Evolutionary conservation across 345 rosid species (phyloP).

Genomic region (Eucalyptus viminalis): DNA sequence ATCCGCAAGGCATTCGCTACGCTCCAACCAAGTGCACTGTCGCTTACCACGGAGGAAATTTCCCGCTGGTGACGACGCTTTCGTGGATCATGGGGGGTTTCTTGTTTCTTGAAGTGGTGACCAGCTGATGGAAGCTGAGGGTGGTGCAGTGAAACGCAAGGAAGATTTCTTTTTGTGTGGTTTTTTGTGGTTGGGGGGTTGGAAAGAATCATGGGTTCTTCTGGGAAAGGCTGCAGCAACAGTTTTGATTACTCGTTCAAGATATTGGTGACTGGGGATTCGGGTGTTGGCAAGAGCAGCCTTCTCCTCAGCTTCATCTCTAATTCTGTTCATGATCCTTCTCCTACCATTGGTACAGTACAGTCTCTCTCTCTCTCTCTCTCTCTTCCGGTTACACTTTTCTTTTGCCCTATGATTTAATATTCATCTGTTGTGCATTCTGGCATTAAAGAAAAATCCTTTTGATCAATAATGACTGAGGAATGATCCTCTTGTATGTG

Average conservation of each 20-base stretch:
- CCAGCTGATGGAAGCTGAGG: background rate
- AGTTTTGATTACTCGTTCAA: conserved; percentile 85
- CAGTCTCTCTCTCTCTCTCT: background rate
- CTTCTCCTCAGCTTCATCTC: conserved; percentile 84
- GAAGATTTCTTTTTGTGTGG: background rate
- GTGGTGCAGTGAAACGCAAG: background rate
- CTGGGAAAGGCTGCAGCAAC: conserved; percentile 29
- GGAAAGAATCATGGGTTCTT: conserved; percentile 9
- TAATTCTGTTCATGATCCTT: conserved; percentile 49
- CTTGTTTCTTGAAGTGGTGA: background rate
- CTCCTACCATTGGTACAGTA: conserved; percentile 76
- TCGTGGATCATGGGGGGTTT: background rate
- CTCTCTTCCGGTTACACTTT: background rate
- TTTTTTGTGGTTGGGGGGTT: background rate
- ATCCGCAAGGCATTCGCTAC: background rate
- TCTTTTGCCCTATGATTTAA: background rate
- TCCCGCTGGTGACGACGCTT: background rate
- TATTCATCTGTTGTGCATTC: background rate
- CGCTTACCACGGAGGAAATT: background rate
- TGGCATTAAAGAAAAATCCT: background rate
- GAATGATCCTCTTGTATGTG: background rate
- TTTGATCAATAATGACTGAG: background rate
- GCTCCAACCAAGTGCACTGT: background rate
- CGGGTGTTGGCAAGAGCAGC: conserved; percentile 96
- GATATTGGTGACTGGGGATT: conserved; percentile 87